Conservation (phyloP, 73 alveolate species). For the Halteria grandinella region DNA sequence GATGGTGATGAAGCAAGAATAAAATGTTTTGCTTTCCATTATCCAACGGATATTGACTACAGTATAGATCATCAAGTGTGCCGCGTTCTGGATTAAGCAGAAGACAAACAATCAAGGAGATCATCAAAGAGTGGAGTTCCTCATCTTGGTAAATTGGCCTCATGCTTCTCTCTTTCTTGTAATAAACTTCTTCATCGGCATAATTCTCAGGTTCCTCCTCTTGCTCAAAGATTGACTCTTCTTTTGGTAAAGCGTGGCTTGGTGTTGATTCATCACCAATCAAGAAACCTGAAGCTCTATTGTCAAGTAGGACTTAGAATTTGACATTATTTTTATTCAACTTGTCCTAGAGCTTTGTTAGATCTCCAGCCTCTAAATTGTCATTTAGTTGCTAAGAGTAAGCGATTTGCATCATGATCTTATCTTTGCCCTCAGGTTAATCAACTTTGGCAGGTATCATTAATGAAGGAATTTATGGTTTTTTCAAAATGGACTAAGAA, state of each 20-base stretch:
- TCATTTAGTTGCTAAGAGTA: constrained; percentile 1
- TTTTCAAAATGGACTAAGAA: background rate
- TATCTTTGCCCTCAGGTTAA: background rate
- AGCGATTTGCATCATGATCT: constrained; percentile 10
- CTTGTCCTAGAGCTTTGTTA: constrained; percentile 35
- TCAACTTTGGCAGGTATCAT: constrained; percentile 47
- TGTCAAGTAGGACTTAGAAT: constrained; percentile 53
- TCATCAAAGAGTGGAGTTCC: constrained; percentile 92
- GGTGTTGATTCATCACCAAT: too few species aligned
- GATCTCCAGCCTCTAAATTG: constrained; percentile 24
- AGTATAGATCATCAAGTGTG: constrained; percentile 95
- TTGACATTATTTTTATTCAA: constrained; percentile 49
- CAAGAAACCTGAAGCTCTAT: too few species aligned
- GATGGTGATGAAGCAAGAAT: constrained; percentile 94
- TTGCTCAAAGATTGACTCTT: too few species aligned
- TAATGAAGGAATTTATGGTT: constrained; percentile 40
- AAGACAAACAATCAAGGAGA: constrained; percentile 86
- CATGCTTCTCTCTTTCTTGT: constrained; percentile 85
- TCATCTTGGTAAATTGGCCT: constrained; percentile 95
- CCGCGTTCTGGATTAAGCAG: constrained; percentile 97
- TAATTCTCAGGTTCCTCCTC: too few species aligned
- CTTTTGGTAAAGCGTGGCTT: too few species aligned
- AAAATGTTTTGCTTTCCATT: constrained; percentile 93
- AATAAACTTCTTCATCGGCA: constrained; percentile 61
- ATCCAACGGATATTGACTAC: constrained; percentile 93